Evolutionary conservation across 345 rosid genomes (phyloP).

Genomic region (Populus davidiana): DNA sequence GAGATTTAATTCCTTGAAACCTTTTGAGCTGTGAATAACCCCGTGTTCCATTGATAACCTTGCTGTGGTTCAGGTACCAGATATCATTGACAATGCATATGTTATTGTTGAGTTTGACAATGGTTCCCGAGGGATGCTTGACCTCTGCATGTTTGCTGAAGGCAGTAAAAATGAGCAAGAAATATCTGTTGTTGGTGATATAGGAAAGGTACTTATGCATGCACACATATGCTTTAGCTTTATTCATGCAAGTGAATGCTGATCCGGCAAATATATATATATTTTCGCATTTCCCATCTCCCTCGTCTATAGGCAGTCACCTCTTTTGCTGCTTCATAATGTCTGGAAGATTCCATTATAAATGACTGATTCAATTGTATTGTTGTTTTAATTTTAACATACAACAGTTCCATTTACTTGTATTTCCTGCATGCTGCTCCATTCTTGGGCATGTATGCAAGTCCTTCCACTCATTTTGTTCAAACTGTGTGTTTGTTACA

Average conservation of each 20-base stretch:
- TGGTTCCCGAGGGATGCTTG: slow-evolving; percentile 88
- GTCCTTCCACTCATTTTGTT: not conserved
- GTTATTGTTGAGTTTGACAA: slow-evolving; percentile 84
- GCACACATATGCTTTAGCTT: not conserved
- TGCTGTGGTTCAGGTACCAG: slow-evolving; percentile 57
- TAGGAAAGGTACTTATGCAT: slow-evolving; percentile 55
- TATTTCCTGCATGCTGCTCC: not conserved
- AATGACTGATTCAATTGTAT: not conserved
- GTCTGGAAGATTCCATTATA: not conserved
- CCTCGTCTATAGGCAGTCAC: not conserved
- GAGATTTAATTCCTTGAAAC: not conserved
- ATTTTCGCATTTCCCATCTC: not conserved
- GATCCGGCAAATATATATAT: not conserved
- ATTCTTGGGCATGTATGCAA: not conserved
- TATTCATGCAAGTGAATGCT: not conserved
- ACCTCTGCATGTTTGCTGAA: slow-evolving; percentile 98
- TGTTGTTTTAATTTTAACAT: not conserved
- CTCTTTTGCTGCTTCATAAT: not conserved
- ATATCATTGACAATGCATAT: slow-evolving; percentile 86
- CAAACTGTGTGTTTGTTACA: slow-evolving; percentile 22
- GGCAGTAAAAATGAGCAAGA: slow-evolving; percentile 97
- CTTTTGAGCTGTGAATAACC: not conserved
- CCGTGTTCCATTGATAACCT: not conserved
- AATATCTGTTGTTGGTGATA: slow-evolving; percentile 71
- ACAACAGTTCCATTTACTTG: not conserved